phyloP scores from a whole-genome alignment of 2,329 filamentous ascomycete genomes.

The Annulohypoxylon truncatum region DNA sequence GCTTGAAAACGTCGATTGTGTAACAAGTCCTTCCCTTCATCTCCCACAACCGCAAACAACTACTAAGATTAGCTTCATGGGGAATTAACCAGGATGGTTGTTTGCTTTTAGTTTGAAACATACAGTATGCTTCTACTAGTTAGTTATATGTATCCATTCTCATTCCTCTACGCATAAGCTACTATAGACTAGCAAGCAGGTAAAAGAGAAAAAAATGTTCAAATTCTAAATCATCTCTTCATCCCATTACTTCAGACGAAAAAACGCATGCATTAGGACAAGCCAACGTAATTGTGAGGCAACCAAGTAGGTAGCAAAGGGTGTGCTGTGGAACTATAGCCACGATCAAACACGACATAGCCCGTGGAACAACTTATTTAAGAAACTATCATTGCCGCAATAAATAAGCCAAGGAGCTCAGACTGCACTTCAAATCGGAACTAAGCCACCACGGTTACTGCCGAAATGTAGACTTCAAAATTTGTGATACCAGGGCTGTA shows the following conservation, averaged over 20 bases:
- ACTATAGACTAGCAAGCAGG: not conserved
- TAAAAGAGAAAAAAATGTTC: too few relatives aligned
- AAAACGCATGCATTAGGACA: not conserved
- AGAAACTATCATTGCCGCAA: not conserved
- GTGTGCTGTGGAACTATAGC: not conserved
- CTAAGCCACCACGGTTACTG: not conserved
- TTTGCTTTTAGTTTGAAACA: conserved; percentile 2
- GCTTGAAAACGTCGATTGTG: not conserved
- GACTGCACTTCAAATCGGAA: not conserved
- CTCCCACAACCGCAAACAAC: not conserved
- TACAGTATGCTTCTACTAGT: not conserved
- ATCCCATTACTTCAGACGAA: not conserved
- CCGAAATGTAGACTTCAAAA: not conserved
- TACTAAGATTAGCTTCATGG: not conserved
- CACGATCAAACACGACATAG: conserved; percentile 8
- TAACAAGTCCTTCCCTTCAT: not conserved
- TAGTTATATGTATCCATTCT: not conserved
- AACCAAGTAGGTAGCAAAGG: not conserved
- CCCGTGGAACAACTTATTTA: not conserved
- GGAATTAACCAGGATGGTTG: not conserved
- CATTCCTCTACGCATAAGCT: not conserved
- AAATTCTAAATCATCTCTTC: not conserved
- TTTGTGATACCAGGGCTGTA: not conserved
- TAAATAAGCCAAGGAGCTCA: not conserved
- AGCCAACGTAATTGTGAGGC: not conserved